Percentiles rank a stretch among this genome's conserved stretches.
These are phyloP conservation scores for Bacidia rubella DNA, from an alignment of 495 filamentous ascomycete genomes.

Conservation along the genomic window DNA sequence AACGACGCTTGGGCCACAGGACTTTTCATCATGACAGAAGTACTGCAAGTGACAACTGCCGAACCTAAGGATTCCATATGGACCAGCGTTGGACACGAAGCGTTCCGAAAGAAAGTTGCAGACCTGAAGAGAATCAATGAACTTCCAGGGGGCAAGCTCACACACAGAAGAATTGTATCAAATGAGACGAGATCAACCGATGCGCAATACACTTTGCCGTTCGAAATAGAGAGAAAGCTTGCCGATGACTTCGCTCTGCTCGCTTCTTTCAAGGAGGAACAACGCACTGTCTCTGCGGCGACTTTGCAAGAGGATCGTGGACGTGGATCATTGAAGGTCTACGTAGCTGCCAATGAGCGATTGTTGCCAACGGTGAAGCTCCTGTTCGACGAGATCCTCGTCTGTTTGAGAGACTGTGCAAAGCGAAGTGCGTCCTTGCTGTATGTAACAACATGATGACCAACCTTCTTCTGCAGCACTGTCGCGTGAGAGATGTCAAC, in stretches of 20 bases:
- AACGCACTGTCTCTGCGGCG: neutral
- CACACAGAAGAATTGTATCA: neutral
- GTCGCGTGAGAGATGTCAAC: neutral
- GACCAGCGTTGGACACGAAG: constrained; percentile 2
- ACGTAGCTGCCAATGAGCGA: constrained; percentile 7
- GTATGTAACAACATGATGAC: no score
- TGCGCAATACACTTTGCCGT: constrained; percentile 1
- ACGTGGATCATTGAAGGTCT: constrained; percentile 3
- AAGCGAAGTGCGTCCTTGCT: constrained; percentile 7
- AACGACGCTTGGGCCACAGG: neutral
- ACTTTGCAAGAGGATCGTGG: constrained; percentile 9
- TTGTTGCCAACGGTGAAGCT: neutral
- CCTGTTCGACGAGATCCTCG: constrained; percentile 1
- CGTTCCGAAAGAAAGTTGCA: constrained; percentile 12
- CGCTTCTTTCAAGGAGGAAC: constrained; percentile 4
- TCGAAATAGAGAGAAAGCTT: constrained; percentile 12
- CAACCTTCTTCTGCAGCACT: no score
- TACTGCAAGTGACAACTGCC: constrained; percentile 11
- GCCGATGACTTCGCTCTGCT: constrained; percentile 13
- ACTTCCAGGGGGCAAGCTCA: constrained; percentile 3
- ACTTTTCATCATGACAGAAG: neutral
- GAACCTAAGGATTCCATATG: constrained; percentile 11
- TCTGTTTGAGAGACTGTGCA: constrained; percentile 3
- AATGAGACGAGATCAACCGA: neutral
- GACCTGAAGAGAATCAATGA: constrained; percentile 4